Evolutionary conservation across 495 filamentous ascomycete species (phyloP).

Genomic region (Hypoxylon perforatum): DNA sequence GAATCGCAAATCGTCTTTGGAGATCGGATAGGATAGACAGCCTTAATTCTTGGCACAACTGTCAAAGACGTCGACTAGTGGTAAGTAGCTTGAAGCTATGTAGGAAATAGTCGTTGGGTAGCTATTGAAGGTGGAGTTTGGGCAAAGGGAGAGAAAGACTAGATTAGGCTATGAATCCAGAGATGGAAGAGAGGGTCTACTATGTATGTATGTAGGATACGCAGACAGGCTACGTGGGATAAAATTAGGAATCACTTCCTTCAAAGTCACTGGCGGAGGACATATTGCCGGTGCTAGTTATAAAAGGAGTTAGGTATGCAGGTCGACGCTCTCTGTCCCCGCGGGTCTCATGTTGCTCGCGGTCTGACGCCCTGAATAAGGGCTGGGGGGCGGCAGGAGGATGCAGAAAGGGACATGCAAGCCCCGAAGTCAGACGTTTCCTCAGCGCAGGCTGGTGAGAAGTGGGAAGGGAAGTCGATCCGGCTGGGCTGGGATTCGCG

Average conservation of each 20-base stretch:
- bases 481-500: constrained; percentile 33
- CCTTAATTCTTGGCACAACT: constrained; percentile 18
- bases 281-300: constrained; percentile 18
- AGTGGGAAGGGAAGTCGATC: constrained; percentile 21
- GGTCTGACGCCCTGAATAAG: constrained; percentile 18
- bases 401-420: constrained; percentile 15
- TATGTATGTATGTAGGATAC: not conserved
- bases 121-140: constrained; percentile 29
- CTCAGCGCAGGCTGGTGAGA: constrained; percentile 20
- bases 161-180: constrained; percentile 22
- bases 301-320: constrained; percentile 10
- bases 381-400: not conserved
- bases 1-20: constrained; percentile 17
- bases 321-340: constrained; percentile 9
- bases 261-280: constrained; percentile 19
- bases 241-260: constrained; percentile 35
- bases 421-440: constrained; percentile 27
- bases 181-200: constrained; percentile 21
- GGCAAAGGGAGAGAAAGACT: constrained; percentile 23
- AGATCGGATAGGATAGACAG: constrained; percentile 20
- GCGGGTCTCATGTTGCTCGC: constrained; percentile 31
- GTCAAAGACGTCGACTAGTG: constrained; percentile 26
- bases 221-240: constrained; percentile 7
- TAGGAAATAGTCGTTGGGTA: constrained; percentile 8
- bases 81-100: constrained; percentile 26